Evolutionary conservation across 2,329 filamentous ascomycete species (phyloP), one percentile per base, ranked within the genome.

Genomic region (Fusarium poae): DNA sequence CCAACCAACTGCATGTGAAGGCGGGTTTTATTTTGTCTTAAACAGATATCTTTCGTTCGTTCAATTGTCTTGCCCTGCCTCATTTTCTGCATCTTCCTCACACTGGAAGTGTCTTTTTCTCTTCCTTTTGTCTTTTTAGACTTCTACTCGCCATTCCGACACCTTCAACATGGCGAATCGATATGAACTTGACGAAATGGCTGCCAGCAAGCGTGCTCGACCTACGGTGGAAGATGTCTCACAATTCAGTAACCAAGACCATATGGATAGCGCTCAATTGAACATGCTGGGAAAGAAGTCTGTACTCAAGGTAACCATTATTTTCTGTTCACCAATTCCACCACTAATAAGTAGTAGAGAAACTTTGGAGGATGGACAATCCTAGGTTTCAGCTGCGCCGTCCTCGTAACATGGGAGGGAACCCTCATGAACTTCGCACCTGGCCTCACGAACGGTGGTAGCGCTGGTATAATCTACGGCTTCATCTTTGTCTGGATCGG

Each of bases 401-500:
- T 75, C 23, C 73, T 75, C 6, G 65, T 75, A 11, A 75, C 73
- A 23, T 75, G 73, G 73, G 73, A 75, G 29, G 73, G 73, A 35
- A 69, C 73, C 2, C 62, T 75, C 2, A 69, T 75, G 72, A 69
- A 72, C 56, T 74, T 75, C 21, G 68, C 73, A 2, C 65, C 71
- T 2, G 73, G 72, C 20, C 57, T 74, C 20, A 59, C 57, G 5
- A 75, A 75, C 20, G 73, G 73, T 5, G 73, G 73, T 3, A 65
- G 71, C 2, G 71, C 62, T 2, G 84, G 84, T 6, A 75, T 84
- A 9, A 73, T 86, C 12, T 86, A 84, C 66, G 83, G 83, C 48
- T 87, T 82, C 74, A 79, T 86, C 32, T 81, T 86, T 46, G 82
- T 84, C 20, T 86, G 83, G 82, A 70, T 77, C 20, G 82, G 81